These are phyloP conservation scores for Neonectria faginata DNA, from an alignment of 2,329 filamentous ascomycete species.

Conservation along the genomic window DNA sequence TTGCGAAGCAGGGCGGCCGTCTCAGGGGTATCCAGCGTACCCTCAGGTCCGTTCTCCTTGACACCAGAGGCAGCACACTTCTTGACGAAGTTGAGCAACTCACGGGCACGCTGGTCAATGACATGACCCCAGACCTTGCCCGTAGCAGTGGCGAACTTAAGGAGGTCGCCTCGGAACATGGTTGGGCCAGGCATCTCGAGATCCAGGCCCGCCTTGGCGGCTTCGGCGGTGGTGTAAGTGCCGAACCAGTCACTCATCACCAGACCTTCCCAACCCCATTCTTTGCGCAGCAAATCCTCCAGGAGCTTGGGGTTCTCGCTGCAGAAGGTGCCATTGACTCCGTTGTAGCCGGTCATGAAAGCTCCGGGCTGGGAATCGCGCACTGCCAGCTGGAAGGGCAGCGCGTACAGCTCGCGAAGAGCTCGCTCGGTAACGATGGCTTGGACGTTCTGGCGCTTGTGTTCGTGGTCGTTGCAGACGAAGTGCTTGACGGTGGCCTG, in stretches of 20 bases:
- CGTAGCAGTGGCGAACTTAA: slow-evolving; percentile 64
- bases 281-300: slow-evolving; percentile 62
- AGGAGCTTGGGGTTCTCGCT: slow-evolving; percentile 65
- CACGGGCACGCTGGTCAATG: slow-evolving; percentile 68
- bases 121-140: slow-evolving; percentile 67
- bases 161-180: slow-evolving; percentile 61
- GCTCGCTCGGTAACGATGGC: slow-evolving; percentile 66
- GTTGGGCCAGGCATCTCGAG: slow-evolving; percentile 71
- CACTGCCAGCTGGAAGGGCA: slow-evolving; percentile 69
- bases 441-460: slow-evolving; percentile 67
- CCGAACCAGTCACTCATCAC: slow-evolving; percentile 72
- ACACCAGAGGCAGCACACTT: slow-evolving; percentile 65
- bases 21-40: slow-evolving; percentile 68
- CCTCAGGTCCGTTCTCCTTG: slow-evolving; percentile 65
- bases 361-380: slow-evolving; percentile 63
- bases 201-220: slow-evolving; percentile 64
- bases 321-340: slow-evolving; percentile 67
- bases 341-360: slow-evolving; percentile 71
- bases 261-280: slow-evolving; percentile 69
- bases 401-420: slow-evolving; percentile 68
- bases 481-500: slow-evolving; percentile 71
- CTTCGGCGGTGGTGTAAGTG: slow-evolving; percentile 65
- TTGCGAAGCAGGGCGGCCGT: slow-evolving; percentile 72
- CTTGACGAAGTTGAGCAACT: slow-evolving; percentile 70
- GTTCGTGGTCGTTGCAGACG: slow-evolving; percentile 71